Conservation (phyloP, 169 alveolate genomes). For the Cyclospora cayetanensis region DNA sequence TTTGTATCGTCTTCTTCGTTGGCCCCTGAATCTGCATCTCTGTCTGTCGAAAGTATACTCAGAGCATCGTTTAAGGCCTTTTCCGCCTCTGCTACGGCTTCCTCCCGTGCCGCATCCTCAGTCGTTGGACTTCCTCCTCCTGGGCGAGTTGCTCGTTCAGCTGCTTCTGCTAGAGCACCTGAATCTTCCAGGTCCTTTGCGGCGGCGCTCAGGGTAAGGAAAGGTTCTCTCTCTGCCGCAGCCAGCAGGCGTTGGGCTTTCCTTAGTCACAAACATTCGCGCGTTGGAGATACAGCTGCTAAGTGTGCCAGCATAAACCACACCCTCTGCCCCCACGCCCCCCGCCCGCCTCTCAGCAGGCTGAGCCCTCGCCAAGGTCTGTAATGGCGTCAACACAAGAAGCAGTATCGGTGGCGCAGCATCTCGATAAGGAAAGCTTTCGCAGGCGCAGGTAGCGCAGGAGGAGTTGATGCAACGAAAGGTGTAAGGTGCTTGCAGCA, state of each 20-base stretch:
- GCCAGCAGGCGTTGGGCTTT: neutral
- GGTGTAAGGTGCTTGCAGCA: no score
- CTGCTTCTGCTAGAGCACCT: neutral
- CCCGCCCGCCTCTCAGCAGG: no score
- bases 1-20: neutral
- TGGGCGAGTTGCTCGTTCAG: neutral
- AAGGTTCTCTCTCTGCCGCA: neutral
- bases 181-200: neutral
- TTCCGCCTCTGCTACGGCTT: neutral
- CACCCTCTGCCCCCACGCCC: neutral
- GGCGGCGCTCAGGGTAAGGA: neutral
- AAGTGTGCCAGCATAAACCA: neutral
- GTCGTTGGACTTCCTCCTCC: neutral
- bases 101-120: neutral
- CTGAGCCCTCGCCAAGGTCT: no score
- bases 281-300: neutral
- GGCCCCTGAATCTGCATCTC: neutral
- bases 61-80: neutral
- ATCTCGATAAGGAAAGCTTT: neutral
- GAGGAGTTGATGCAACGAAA: neutral
- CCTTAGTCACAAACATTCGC: neutral
- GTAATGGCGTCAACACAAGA: neutral
- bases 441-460: conserved; percentile 13
- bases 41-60: neutral
- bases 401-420: neutral